A percentile compares a stretch with the other conserved stretches of the same genome.
Evolutionary conservation across 306 rosid species (phyloP).

Genomic region (Erythrophleum fordii): DNA sequence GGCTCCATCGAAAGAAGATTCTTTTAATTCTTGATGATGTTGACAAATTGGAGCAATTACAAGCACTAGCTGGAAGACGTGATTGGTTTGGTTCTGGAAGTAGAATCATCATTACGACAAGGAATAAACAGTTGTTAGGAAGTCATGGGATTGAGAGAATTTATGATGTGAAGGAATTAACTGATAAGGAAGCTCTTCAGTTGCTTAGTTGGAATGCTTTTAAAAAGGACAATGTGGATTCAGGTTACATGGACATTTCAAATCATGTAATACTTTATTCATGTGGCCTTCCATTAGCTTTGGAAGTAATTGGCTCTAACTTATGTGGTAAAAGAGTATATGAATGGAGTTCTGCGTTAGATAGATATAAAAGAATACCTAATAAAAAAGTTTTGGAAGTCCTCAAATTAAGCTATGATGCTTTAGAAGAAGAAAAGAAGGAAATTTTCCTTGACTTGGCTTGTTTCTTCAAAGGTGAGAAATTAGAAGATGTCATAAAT

Average conservation of each 20-base stretch:
- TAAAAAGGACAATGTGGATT: not conserved
- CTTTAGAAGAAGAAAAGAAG: not conserved
- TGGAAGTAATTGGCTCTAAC: not conserved
- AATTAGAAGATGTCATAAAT: not conserved
- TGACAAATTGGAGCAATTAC: not conserved
- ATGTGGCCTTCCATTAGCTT: not conserved
- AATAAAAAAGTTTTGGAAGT: not conserved
- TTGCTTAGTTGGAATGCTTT: conserved; percentile 15
- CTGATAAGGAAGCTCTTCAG: not conserved
- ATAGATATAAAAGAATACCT: not conserved
- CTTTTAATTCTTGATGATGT: conserved; percentile 14
- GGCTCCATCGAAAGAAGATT: not conserved
- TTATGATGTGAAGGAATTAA: not conserved
- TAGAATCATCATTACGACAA: conserved; percentile 2
- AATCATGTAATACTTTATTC: not conserved
- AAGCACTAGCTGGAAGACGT: not conserved
- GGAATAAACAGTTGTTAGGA: not conserved
- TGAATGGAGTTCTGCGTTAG: not conserved
- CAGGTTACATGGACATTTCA: not conserved
- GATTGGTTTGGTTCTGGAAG: conserved; percentile 26
- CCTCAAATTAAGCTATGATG: conserved; percentile 5
- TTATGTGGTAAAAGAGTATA: not conserved
- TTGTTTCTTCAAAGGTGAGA: conserved; percentile 1
- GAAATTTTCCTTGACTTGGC: conserved; percentile 9
- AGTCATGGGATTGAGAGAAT: not conserved